Conservation (phyloP, 2,329 filamentous ascomycete species). For the Reticulascus tulasneorum region DNA sequence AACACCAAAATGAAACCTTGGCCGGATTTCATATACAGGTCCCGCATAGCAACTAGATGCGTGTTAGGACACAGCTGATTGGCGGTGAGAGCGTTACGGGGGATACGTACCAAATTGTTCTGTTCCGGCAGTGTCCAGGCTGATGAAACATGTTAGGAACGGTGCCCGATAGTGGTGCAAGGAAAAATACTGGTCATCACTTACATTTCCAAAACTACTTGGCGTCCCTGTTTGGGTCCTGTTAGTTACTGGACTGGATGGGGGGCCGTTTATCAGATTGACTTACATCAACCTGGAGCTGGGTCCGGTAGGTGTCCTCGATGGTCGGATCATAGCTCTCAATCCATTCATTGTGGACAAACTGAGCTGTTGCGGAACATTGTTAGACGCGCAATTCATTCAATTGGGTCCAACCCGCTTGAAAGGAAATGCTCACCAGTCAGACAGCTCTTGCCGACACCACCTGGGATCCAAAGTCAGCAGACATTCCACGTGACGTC, state of each 20-base stretch:
- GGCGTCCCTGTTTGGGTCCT: slow-evolving; percentile 60
- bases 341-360: slow-evolving; percentile 92
- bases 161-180: neutral
- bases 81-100: slow-evolving; percentile 6
- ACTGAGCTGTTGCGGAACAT: slow-evolving; percentile 65
- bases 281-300: slow-evolving; percentile 79
- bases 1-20: slow-evolving; percentile 91
- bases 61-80: slow-evolving; percentile 1
- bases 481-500: slow-evolving; percentile 13
- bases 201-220: slow-evolving; percentile 87
- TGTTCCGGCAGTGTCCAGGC: slow-evolving; percentile 84
- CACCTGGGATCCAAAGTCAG: slow-evolving; percentile 39
- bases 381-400: neutral
- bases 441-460: slow-evolving; percentile 88
- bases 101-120: slow-evolving; percentile 81
- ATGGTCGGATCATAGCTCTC: slow-evolving; percentile 81
- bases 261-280: neutral
- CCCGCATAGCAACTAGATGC: slow-evolving; percentile 59
- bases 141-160: slow-evolving; percentile 31
- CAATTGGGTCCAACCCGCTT: neutral
- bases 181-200: slow-evolving; percentile 24
- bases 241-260: slow-evolving; percentile 25
- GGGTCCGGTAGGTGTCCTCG: slow-evolving; percentile 72
- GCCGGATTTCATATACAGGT: slow-evolving; percentile 89
- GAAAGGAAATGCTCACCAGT: slow-evolving; percentile 60